These are phyloP conservation scores for Cryptosporidium felis DNA, from an alignment of 169 alveolate genomes.

Conservation along the genomic window DNA sequence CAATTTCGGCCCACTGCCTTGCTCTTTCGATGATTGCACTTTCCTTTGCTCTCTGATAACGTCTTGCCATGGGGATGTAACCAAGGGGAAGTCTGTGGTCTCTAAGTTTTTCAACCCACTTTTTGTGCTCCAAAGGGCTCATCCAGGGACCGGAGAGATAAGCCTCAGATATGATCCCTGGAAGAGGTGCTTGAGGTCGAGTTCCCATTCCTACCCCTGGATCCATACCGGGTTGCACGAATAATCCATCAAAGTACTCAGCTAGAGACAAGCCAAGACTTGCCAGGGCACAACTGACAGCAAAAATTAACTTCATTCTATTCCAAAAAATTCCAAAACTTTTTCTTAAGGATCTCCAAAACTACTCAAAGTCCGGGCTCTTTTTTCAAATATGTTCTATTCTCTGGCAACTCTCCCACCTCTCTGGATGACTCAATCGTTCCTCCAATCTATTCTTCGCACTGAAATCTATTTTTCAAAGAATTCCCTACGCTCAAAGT, in stretches of 20 bases:
- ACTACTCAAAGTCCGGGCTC: too few relatives aligned
- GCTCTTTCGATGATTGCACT: slow-evolving; percentile 52
- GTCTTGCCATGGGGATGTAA: slow-evolving; percentile 50
- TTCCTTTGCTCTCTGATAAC: slow-evolving; percentile 54
- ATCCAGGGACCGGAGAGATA: slow-evolving; percentile 57
- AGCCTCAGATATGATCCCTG: not conserved
- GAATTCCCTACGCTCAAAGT: slow-evolving; percentile 7
- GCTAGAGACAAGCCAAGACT: slow-evolving; percentile 18
- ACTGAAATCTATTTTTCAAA: not conserved
- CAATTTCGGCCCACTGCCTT: slow-evolving; percentile 69
- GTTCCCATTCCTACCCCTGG: not conserved
- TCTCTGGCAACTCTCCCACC: too few relatives aligned
- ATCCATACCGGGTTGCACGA: not conserved
- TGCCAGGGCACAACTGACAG: slow-evolving; percentile 3
- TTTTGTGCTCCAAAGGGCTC: slow-evolving; percentile 42
- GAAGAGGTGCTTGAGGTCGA: not conserved
- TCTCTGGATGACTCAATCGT: too few relatives aligned
- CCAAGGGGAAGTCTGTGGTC: slow-evolving; percentile 42
- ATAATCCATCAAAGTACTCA: slow-evolving; percentile 16
- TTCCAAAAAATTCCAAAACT: too few relatives aligned
- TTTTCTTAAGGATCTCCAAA: too few relatives aligned
- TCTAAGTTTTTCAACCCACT: slow-evolving; percentile 46
- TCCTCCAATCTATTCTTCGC: slow-evolving; percentile 15
- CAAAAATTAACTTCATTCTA: slow-evolving; percentile 12
- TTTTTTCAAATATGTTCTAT: too few relatives aligned